Evolutionary conservation across 352 stramenopile species (phyloP), one percentile per base, ranked within the genome.

Genomic region (Globisporangium carolinianum): DNA sequence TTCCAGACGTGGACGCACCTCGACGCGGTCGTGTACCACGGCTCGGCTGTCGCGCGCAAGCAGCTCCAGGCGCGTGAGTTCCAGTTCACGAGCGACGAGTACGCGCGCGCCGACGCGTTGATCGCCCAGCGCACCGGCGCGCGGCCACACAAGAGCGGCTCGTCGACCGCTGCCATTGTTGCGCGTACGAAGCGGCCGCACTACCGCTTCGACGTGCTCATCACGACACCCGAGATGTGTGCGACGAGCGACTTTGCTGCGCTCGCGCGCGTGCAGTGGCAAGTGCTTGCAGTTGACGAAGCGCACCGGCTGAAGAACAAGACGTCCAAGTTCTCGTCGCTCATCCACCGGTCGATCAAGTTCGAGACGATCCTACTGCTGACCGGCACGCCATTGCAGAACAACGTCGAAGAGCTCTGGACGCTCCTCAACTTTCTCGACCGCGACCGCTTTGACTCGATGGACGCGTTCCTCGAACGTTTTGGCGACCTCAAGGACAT

Each of bases 141-240:
- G 24, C 51, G 56, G 1, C n/a, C 38, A 9, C 37, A 56, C 17
- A 56, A 48, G 38, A 47, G 52, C 24, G 10, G 41, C 7, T n/a
- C 46, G 24, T n/a, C 46, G 38, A 64, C 45, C 14, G 38, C 39
- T 4, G 12, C 46, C 11, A 60, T 69, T 37, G 36, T 66, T 2
- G 60, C 72, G 0, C 68, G 68, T 37, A 56, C 71, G 9, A 83
- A 81, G 56, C 66, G 71, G 17, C 73, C 79, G 18, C 86, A 85
- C 58, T 89, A 94, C 60, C 84, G 96, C 15, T 99, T 99, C 72
- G 97, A 99, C 67, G 96, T 99, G 24, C 73, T 99, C 11, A 97
- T 99, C 41, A 99, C 98, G 17, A 99, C 97, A 1, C 99, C 98
- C 71, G 98, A 99, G 68, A 98, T 98, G 71, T 89, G 98, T 7